Conservation (phyloP, 2,329 filamentous ascomycete species). For the Fusarium sp. region DNA sequence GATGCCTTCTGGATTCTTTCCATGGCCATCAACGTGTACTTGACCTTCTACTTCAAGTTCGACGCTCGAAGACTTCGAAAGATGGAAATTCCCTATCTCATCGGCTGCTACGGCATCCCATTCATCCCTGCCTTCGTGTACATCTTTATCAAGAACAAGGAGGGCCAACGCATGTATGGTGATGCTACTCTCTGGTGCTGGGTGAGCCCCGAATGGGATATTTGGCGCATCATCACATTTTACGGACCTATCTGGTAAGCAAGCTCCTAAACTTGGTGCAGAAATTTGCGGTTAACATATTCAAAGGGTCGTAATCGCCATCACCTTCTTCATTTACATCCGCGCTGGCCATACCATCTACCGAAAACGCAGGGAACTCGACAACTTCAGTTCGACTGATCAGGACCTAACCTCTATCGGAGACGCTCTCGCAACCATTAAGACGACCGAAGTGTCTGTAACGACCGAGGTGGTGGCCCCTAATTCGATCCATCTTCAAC, state of each 20-base stretch:
- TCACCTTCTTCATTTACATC: slow-evolving; percentile 77
- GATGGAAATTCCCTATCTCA: slow-evolving; percentile 80
- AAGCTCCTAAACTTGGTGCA: too few relatives aligned
- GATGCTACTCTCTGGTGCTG: slow-evolving; percentile 88
- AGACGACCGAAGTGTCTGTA: slow-evolving; percentile 77
- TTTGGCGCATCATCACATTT: slow-evolving; percentile 81
- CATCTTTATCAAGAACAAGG: slow-evolving; percentile 72
- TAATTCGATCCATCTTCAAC: slow-evolving; percentile 44
- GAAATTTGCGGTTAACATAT: slow-evolving; percentile 24
- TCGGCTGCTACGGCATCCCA: slow-evolving; percentile 81
- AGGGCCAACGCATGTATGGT: slow-evolving; percentile 76
- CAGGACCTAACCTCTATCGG: slow-evolving; percentile 59
- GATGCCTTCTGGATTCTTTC: slow-evolving; percentile 84
- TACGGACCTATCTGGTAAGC: slow-evolving; percentile 80
- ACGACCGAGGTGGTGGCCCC: slow-evolving; percentile 63
- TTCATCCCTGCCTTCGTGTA: slow-evolving; percentile 78
- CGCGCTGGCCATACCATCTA: slow-evolving; percentile 78
- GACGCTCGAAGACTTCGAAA: slow-evolving; percentile 74
- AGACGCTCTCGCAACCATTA: slow-evolving; percentile 65
- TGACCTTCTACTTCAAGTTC: slow-evolving; percentile 85
- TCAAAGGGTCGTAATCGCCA: slow-evolving; percentile 71
- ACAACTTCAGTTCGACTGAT: slow-evolving; percentile 66
- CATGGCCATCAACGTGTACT: slow-evolving; percentile 88
- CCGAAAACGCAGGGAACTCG: slow-evolving; percentile 75
- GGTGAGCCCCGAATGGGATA: slow-evolving; percentile 77